phyloP scores from a whole-genome alignment of 768 basidiomycete genomes.

The Candolleomyces aberdarensis region DNA sequence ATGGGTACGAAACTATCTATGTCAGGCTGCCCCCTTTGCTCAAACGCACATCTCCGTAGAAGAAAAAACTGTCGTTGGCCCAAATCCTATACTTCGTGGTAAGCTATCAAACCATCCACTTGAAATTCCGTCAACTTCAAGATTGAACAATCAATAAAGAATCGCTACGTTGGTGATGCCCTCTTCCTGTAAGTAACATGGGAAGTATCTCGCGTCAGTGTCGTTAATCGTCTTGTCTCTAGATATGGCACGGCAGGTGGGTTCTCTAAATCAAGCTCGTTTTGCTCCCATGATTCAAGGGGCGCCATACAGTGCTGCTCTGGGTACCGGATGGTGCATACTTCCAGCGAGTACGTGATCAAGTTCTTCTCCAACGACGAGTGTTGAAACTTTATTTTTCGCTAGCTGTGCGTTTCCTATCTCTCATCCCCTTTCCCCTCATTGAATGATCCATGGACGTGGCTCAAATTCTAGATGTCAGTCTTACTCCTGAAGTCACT shows the following conservation, averaged over 20 bases:
- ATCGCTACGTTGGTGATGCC: constrained; percentile 6
- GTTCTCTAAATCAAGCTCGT: neutral
- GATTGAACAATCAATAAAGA: neutral
- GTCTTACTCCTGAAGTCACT: neutral
- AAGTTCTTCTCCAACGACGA: neutral
- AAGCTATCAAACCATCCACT: neutral
- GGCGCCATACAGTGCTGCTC: neutral
- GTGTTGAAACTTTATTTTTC: neutral
- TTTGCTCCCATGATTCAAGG: neutral
- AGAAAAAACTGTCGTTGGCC: constrained; percentile 4
- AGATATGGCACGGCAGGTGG: constrained; percentile 1
- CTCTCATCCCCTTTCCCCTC: neutral
- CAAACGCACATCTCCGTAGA: neutral
- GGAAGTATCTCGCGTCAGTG: neutral
- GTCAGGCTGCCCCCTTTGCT: neutral
- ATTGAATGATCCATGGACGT: neutral
- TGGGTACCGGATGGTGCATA: neutral
- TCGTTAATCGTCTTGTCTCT: neutral
- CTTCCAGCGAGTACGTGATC: neutral
- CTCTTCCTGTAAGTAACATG: neutral
- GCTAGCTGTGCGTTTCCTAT: neutral
- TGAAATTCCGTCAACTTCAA: neutral
- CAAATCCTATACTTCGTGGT: constrained; percentile 9
- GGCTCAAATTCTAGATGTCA: neutral
- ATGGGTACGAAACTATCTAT: neutral